Base-by-base conservation (phyloP, 2,329 filamentous ascomycete species). In the Phaeomoniella chlamydospora region DNA sequence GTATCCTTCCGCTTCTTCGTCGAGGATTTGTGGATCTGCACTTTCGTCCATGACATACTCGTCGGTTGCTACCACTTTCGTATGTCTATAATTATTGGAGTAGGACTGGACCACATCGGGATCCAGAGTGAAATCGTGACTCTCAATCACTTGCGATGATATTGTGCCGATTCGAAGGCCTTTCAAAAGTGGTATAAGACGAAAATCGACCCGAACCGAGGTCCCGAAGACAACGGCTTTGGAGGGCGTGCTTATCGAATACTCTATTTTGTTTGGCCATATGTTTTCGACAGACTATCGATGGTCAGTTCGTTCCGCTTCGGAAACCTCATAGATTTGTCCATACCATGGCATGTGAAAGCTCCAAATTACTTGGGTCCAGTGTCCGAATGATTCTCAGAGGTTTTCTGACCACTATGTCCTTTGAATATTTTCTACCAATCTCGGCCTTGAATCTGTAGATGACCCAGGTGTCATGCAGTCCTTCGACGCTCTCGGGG, bases 191-290 rank as follows among this genome's bases (percentile, higher is more conserved):
- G 88, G 87, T 2, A 86, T 83, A 43, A 96, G 77, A 43, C 82
- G 76, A 62, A 94, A 88, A 47, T 93, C 78, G 40, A 94, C 70
- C 1, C 77, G 75, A 34, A 96, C 77, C 15, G 71, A 70, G n/a
- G 84, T 92, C 34, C 90, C 90, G 49, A 94, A 93, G 13, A 94
- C 81, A 37, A 94, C 80, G 2, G 90, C 90, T 62, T 94, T 94
- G 50, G 85, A 87, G 0, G 90, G 88, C 9, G 93, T 83, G 39
- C 84, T 76, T 43, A 98, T 86, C 18, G 85, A 88, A 61, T 98
- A 98, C 55, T 93, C 84, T 48, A 96, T 74, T 65, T 98, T 98
- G 64, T 94, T 90, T 4, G 86, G 82, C 90, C 90, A 98, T 43
- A 93, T 81, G 52, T 94, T 94, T 58, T 94, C 87, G 44, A 96